Evolutionary conservation across 2,329 filamentous ascomycete genomes (phyloP).

Genomic region (Magnaporthiopsis incrustans): DNA sequence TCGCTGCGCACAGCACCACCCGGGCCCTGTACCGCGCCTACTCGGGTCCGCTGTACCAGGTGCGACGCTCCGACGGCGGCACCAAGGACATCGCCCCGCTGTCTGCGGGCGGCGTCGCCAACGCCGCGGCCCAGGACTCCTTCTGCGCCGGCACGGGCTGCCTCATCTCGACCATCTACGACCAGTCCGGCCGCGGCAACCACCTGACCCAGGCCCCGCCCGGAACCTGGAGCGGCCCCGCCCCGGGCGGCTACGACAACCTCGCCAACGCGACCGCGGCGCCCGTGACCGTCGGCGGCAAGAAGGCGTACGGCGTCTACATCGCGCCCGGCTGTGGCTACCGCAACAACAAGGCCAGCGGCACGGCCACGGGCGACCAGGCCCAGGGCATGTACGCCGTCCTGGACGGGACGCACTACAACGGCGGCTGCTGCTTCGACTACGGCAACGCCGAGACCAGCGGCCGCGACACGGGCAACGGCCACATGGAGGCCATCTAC

Average conservation of each 20-base stretch:
- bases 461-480: constrained; percentile 46
- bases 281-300: constrained; percentile 50
- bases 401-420: constrained; percentile 52
- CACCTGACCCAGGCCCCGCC: constrained; percentile 55
- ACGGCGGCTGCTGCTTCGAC: constrained; percentile 47
- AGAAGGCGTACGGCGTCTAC: constrained; percentile 58
- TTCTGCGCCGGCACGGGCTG: constrained; percentile 56
- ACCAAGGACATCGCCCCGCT: constrained; percentile 41
- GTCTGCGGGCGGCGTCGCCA: constrained; percentile 52
- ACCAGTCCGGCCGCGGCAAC: constrained; percentile 55
- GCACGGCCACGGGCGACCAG: constrained; percentile 45
- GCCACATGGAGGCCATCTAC: constrained; percentile 64
- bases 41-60: constrained; percentile 49
- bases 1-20: constrained; percentile 59
- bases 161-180: constrained; percentile 56
- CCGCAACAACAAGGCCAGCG: constrained; percentile 46
- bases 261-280: constrained; percentile 51
- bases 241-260: constrained; percentile 49
- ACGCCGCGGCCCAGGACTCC: constrained; percentile 50
- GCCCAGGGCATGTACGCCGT: constrained; percentile 54
- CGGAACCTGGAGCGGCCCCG: constrained; percentile 48
- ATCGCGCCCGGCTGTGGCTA: constrained; percentile 55
- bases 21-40: constrained; percentile 50
- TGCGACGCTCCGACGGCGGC: constrained; percentile 44
- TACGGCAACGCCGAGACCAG: constrained; percentile 50